A percentile compares a stretch with the other conserved stretches of the same genome.
phyloP scores from a whole-genome alignment of 1,284 basidiomycete species.

The Apiotrichum akiyoshidainum region DNA sequence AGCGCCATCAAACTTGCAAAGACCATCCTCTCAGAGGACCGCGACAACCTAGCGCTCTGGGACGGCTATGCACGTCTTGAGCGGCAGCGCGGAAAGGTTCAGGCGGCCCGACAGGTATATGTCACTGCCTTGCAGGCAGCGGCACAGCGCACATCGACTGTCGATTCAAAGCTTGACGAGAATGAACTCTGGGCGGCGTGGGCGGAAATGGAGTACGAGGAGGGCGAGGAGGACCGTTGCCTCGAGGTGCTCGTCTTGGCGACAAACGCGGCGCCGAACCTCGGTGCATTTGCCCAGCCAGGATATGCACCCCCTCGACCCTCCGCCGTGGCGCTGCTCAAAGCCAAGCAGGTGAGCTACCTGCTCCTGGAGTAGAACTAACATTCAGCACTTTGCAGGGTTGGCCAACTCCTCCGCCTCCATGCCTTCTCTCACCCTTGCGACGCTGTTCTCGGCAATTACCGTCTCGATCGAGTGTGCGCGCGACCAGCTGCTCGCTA shows the following conservation, averaged over 20 bases:
- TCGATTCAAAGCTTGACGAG: conserved; percentile 26
- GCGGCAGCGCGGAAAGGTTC: conserved; percentile 63
- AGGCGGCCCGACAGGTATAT: conserved; percentile 80
- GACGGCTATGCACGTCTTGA: conserved; percentile 76
- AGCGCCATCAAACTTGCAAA: conserved; percentile 63
- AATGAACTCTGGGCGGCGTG: conserved; percentile 76
- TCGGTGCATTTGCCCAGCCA: not conserved
- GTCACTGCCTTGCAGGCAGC: conserved; percentile 56
- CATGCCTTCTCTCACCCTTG: conserved; percentile 26
- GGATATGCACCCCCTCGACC: conserved; percentile 9
- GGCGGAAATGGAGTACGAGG: conserved; percentile 74
- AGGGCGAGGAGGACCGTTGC: conserved; percentile 24
- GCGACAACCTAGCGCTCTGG: conserved; percentile 72
- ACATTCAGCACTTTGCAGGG: conserved; percentile 22
- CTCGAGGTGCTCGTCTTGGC: conserved; percentile 33
- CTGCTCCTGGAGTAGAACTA: not conserved
- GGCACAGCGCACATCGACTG: conserved; percentile 6
- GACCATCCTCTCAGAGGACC: conserved; percentile 61
- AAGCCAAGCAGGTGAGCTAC: conserved; percentile 36
- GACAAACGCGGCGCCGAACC: conserved; percentile 13
- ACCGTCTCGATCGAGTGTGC: conserved; percentile 27
- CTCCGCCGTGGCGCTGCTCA: conserved; percentile 31
- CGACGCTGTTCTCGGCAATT: conserved; percentile 32
- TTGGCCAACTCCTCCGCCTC: conserved; percentile 3
- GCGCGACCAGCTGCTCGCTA: conserved; percentile 16